Evolutionary conservation across 2,329 filamentous ascomycete genomes (phyloP).

Genomic region (Exophiala phaeomuriformis): DNA sequence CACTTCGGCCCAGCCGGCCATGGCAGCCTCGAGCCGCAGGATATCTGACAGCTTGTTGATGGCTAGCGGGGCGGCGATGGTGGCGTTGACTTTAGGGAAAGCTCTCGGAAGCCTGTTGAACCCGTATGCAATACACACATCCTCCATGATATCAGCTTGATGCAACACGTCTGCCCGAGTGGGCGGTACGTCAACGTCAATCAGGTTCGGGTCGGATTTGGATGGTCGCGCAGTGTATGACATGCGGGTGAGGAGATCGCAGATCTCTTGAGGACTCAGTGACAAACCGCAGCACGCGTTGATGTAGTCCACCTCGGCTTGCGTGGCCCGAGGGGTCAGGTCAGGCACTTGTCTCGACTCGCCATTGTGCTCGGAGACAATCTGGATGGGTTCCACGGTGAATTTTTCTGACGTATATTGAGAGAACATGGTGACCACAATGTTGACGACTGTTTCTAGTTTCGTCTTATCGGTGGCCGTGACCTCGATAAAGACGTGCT

Average conservation of each 20-base stretch:
- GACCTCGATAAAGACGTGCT: conserved; percentile 93
- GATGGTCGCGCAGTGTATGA: conserved; percentile 75
- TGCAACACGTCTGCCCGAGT: conserved; percentile 93
- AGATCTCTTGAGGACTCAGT: conserved; percentile 67
- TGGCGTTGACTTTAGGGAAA: conserved; percentile 77
- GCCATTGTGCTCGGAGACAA: conserved; percentile 84
- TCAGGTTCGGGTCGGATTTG: conserved; percentile 57
- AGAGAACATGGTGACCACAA: conserved; percentile 96
- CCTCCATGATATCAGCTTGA: conserved; percentile 98
- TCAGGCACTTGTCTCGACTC: conserved; percentile 75
- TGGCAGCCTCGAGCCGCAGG: conserved; percentile 77
- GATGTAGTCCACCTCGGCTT: conserved; percentile 86
- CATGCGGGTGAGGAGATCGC: conserved; percentile 80
- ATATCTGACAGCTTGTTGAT: conserved; percentile 96
- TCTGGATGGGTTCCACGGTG: conserved; percentile 87
- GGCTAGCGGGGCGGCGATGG: conserved; percentile 74
- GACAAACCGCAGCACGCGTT: conserved; percentile 83
- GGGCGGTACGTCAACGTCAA: conserved; percentile 76
- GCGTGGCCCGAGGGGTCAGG: conserved; percentile 65
- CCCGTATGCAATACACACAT: conserved; percentile 90
- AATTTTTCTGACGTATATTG: conserved; percentile 80
- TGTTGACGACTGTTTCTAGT: conserved; percentile 89
- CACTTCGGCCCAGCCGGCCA: conserved; percentile 94
- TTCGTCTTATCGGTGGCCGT: conserved; percentile 95
- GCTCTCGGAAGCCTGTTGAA: conserved; percentile 91